Evolutionary conservation across 2,329 filamentous ascomycete genomes (phyloP).

Genomic region (Epichloe coenophiala): DNA sequence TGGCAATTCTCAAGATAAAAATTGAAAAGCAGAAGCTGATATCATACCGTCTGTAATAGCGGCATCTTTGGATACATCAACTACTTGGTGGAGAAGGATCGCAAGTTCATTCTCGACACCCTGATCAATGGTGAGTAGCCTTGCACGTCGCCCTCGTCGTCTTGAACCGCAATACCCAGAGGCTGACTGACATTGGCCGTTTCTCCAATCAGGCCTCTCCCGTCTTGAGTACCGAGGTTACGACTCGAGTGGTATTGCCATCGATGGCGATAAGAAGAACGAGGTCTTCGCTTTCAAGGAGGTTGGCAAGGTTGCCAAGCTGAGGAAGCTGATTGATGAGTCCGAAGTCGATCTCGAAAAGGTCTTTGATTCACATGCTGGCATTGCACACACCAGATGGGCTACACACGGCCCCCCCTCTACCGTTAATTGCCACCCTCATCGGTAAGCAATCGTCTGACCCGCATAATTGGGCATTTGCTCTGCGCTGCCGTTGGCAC

Average conservation of each 20-base stretch:
- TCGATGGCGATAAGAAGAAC: constrained; percentile 98
- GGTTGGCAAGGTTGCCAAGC: constrained; percentile 95
- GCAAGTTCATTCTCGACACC: constrained; percentile 90
- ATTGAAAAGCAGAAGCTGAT: constrained; percentile 12
- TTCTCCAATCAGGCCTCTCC: constrained; percentile 54
- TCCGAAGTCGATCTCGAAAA: constrained; percentile 75
- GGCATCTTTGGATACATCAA: constrained; percentile 98
- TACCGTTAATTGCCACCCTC: constrained; percentile 92
- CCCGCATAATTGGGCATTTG: too few species aligned
- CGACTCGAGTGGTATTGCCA: constrained; percentile 88
- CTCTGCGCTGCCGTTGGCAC: too few species aligned
- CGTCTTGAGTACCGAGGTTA: constrained; percentile 98
- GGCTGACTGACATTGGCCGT: constrained; percentile 11
- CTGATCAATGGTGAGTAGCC: constrained; percentile 73
- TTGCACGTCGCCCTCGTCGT: background rate
- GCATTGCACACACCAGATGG: constrained; percentile 98
- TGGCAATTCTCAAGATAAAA: background rate
- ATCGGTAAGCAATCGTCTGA: constrained; percentile 51
- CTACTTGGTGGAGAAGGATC: constrained; percentile 97
- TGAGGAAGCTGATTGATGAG: constrained; percentile 83
- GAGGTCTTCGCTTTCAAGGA: constrained; percentile 97
- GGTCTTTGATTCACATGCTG: constrained; percentile 94
- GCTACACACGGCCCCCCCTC: constrained; percentile 94
- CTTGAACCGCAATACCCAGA: background rate
- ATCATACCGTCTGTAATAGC: constrained; percentile 31